These are phyloP conservation scores for Ensete ventricosum DNA, from an alignment of 176 grass and related monocot species.

Conservation along the genomic window DNA sequence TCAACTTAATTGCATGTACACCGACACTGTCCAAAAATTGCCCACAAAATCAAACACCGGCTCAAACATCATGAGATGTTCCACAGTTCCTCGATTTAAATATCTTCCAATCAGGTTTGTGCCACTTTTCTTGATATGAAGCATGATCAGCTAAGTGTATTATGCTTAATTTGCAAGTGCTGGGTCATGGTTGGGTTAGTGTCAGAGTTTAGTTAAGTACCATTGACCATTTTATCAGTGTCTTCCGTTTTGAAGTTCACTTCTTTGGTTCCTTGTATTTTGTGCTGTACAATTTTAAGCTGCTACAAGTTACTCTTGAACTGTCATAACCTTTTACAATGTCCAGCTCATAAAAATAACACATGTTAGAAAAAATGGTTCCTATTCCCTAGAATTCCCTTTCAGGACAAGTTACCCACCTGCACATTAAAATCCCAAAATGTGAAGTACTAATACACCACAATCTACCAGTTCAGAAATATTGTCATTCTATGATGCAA, in stretches of 20 bases:
- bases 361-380: no score
- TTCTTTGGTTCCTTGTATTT: neutral
- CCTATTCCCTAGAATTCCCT: no score
- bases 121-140: neutral
- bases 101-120: conserved; percentile 96
- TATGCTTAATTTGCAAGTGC: neutral
- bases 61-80: conserved; percentile 97
- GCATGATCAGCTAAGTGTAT: neutral
- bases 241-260: no score
- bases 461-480: no score
- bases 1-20: conserved; percentile 91
- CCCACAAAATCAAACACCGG: conserved; percentile 89
- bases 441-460: no score
- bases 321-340: no score
- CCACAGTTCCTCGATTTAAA: conserved; percentile 93
- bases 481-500: no score
- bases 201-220: neutral
- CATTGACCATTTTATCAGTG: no score
- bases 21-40: conserved; percentile 60
- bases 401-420: no score
- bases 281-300: neutral
- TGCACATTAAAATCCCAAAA: no score
- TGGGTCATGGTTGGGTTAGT: neutral
- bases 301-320: no score
- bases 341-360: no score